Conservation (phyloP, 352 stramenopile species). For the Thalassiosira exigua region DNA sequence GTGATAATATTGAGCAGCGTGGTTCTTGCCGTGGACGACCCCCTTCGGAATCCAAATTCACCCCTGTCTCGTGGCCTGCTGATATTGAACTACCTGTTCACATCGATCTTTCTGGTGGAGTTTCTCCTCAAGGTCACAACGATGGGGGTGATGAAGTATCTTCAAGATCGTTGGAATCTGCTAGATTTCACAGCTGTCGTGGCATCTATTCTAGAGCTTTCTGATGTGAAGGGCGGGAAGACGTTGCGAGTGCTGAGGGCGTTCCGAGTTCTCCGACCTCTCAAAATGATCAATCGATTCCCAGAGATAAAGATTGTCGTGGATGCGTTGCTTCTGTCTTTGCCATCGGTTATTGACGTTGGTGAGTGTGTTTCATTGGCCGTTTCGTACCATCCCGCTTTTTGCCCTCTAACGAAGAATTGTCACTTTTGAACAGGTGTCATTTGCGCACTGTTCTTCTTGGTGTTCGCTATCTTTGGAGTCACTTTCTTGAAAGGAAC, state of each 20-base stretch:
- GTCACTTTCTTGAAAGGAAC: conserved; percentile 93
- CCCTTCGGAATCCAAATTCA: conserved; percentile 66
- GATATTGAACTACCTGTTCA: conserved; percentile 61
- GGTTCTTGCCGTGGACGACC: conserved; percentile 64
- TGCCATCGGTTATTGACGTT: conserved; percentile 82
- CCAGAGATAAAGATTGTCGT: conserved; percentile 74
- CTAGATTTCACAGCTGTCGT: conserved; percentile 53
- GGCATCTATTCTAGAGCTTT: conserved; percentile 51
- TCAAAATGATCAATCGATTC: conserved; percentile 81
- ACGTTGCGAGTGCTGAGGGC: conserved; percentile 70
- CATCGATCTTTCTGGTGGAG: conserved; percentile 66
- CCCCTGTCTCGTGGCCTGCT: conserved; percentile 16
- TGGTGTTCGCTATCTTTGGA: conserved; percentile 95
- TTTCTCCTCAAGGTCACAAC: conserved; percentile 72
- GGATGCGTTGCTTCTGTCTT: conserved; percentile 65
- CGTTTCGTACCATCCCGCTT: no score
- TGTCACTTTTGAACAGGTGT: no score
- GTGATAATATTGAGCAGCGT: conserved; percentile 69
- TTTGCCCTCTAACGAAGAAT: no score
- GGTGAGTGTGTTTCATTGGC: conserved; percentile 57
- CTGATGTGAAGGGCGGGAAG: conserved; percentile 50
- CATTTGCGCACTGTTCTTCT: conserved; percentile 91
- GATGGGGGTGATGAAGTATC: conserved; percentile 76
- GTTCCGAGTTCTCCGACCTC: conserved; percentile 89
- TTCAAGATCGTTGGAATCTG: conserved; percentile 65